Percentiles rank a stretch among this genome's conserved stretches.
Evolutionary conservation across 192 early-diverging fungal genomes (phyloP).

Genomic region (Backusella psychrophila): DNA sequence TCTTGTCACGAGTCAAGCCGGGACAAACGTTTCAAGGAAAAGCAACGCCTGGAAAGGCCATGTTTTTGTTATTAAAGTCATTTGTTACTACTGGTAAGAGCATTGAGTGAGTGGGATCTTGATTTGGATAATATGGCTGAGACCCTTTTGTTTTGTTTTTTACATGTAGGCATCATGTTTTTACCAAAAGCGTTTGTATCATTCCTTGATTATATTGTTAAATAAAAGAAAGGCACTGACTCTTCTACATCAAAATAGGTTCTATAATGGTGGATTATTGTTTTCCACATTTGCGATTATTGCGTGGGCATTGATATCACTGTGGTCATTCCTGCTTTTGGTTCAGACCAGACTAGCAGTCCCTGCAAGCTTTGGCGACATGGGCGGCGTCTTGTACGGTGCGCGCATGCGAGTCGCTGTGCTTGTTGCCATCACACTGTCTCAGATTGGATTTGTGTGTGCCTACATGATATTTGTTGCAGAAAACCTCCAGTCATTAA

Average conservation of each 20-base stretch:
- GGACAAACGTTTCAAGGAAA: constrained; percentile 42
- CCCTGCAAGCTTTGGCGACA: constrained; percentile 69
- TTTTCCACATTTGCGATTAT: constrained; percentile 62
- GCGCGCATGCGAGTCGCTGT: constrained; percentile 61
- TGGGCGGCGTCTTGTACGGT: constrained; percentile 67
- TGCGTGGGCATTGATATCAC: constrained; percentile 58
- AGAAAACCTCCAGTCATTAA: constrained; percentile 78
- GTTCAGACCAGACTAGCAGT: constrained; percentile 61
- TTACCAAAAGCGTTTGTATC: constrained; percentile 26
- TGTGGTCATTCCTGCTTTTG: constrained; percentile 65
- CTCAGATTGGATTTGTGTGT: constrained; percentile 84
- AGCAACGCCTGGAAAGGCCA: constrained; percentile 67
- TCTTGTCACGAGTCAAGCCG: constrained; percentile 21
- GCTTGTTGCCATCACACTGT: constrained; percentile 43
- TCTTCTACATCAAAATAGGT: constrained; percentile 25
- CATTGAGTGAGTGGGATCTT: neutral
- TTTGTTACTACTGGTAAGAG: constrained; percentile 51
- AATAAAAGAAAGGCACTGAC: neutral
- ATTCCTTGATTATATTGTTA: neutral
- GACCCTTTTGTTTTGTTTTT: neutral
- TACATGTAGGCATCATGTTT: constrained; percentile 29
- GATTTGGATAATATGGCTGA: constrained; percentile 1
- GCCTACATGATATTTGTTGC: constrained; percentile 92
- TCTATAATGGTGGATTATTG: constrained; percentile 61
- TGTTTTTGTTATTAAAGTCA: constrained; percentile 76